phyloP scores from a whole-genome alignment of 257 asterid genomes.

The Solanum chiquidenum region DNA sequence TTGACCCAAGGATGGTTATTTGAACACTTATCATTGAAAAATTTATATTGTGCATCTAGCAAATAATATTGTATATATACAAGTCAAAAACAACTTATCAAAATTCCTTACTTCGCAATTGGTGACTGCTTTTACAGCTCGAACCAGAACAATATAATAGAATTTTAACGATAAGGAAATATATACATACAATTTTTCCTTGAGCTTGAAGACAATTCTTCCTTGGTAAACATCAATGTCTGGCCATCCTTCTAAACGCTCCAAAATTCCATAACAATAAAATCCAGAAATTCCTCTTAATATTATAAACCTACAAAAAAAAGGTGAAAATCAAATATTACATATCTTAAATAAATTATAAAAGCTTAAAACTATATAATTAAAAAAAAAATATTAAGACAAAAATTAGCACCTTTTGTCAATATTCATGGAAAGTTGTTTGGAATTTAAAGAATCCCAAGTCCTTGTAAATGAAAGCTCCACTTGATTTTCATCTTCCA shows the following conservation, averaged over 20 bases:
- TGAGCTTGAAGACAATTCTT: constrained; percentile 66
- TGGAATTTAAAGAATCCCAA: constrained; percentile 15
- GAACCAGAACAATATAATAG: no score
- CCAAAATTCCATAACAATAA: constrained; percentile 57
- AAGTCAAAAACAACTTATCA: no score
- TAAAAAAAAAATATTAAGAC: not conserved
- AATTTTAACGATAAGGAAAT: not conserved
- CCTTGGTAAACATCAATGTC: constrained; percentile 45
- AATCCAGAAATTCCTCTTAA: constrained; percentile 61
- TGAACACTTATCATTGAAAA: no score
- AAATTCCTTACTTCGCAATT: no score
- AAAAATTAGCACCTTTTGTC: constrained; percentile 58
- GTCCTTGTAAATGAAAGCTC: constrained; percentile 59
- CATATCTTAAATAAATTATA: not conserved
- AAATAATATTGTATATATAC: no score
- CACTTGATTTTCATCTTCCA: constrained; percentile 46
- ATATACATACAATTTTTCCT: constrained; percentile 26
- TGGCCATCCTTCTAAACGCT: constrained; percentile 72
- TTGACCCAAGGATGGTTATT: no score
- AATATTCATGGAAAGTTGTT: constrained; percentile 48
- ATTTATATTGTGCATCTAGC: accelerated
- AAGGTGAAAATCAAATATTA: not conserved
- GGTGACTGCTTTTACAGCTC: accelerated
- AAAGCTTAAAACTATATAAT: not conserved
- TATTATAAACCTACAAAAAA: constrained; percentile 26